These are phyloP conservation scores for Cladosporium sp. DNA, from an alignment of 2,329 filamentous ascomycete species.

Conservation along the genomic window DNA sequence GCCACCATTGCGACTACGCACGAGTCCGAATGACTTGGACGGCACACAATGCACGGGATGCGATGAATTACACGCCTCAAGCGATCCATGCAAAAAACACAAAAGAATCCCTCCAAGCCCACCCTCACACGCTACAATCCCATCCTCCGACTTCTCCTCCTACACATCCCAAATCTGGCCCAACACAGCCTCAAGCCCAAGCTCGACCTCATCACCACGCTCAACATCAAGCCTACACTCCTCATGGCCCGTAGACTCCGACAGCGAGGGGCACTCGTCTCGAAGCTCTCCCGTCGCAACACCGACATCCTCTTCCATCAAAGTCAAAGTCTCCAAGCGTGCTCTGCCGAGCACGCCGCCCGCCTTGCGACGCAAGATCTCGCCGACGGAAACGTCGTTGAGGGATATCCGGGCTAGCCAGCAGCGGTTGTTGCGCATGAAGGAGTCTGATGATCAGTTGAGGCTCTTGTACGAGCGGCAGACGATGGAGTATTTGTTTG, in stretches of 20 bases:
- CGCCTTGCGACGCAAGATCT: conserved; percentile 9
- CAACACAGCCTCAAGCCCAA: not conserved
- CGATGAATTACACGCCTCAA: not conserved
- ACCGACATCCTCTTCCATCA: not conserved
- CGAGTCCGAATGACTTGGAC: not conserved
- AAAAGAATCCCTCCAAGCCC: not conserved
- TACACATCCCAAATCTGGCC: not conserved
- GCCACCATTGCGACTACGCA: not conserved
- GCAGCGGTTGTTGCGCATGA: conserved; percentile 7
- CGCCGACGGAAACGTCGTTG: conserved; percentile 10
- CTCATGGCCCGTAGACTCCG: not conserved
- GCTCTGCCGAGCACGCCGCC: conserved; percentile 1
- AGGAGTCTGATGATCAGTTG: conserved; percentile 9
- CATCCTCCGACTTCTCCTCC: not conserved
- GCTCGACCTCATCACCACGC: not conserved
- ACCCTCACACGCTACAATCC: not conserved
- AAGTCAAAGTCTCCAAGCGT: not conserved
- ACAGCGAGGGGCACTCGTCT: not conserved
- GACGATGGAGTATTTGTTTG: conserved; percentile 12
- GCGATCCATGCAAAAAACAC: not conserved
- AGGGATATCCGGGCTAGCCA: conserved; percentile 9
- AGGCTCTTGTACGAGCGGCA: conserved; percentile 9
- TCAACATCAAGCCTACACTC: not conserved
- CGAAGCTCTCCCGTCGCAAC: not conserved
- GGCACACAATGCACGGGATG: not conserved